Evolutionary conservation across 108 stramenopile genomes (phyloP).

Genomic region (Epipyxis sp.): DNA sequence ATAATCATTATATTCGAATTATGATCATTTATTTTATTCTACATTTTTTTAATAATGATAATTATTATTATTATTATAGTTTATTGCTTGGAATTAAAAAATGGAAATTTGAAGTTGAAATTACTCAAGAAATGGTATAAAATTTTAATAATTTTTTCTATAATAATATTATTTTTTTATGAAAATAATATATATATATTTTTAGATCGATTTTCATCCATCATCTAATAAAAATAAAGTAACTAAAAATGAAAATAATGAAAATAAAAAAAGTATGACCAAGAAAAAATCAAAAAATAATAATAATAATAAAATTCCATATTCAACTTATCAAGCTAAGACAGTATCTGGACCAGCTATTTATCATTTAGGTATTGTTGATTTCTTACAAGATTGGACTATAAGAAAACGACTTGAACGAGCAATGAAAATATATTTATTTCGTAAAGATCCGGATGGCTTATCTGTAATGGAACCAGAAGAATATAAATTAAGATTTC

Average conservation of each 20-base stretch:
- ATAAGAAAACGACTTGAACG: background rate
- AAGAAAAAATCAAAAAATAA: too few species aligned
- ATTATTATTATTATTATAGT: background rate
- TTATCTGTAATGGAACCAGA: slow-evolving; percentile 21
- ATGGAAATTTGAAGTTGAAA: slow-evolving; percentile 17
- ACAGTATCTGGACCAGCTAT: slow-evolving; percentile 26
- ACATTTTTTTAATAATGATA: too few species aligned
- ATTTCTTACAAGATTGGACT: slow-evolving; percentile 32
- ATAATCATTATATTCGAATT: too few species aligned
- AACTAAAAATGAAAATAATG: too few species aligned
- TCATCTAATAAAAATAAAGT: background rate
- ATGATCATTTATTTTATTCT: too few species aligned
- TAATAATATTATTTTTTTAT: background rate
- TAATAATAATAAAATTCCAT: too few species aligned
- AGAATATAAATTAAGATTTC: slow-evolving; percentile 8
- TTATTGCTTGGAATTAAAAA: slow-evolving; percentile 28
- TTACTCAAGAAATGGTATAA: slow-evolving; percentile 3
- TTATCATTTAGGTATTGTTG: slow-evolving; percentile 28
- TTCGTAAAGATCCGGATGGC: slow-evolving; percentile 19
- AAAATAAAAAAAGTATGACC: too few species aligned
- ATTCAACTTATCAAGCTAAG: background rate
- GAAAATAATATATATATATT: background rate
- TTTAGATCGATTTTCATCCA: background rate
- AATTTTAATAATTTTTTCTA: background rate
- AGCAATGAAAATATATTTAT: slow-evolving; percentile 7